phyloP scores from a whole-genome alignment of 192 early-diverging fungal species.

The Entomortierella chlamydospora region DNA sequence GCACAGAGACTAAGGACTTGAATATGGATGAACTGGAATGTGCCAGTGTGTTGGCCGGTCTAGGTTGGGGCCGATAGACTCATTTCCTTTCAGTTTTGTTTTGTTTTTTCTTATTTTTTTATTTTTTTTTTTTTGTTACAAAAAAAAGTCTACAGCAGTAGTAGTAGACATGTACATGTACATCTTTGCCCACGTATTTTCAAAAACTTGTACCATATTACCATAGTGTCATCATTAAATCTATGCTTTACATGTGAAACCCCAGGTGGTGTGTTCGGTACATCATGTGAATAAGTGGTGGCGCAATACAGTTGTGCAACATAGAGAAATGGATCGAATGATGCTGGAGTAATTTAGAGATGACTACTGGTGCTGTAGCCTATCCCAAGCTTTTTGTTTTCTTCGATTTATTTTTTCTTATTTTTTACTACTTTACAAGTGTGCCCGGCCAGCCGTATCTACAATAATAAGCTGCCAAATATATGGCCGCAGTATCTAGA shows the following conservation, averaged over 20 bases:
- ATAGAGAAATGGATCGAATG: too few relatives aligned
- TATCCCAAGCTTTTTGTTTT: too few relatives aligned
- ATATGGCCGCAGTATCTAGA: conserved; percentile 1
- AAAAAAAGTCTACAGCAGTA: too few relatives aligned
- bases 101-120: conserved; percentile 2
- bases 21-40: conserved; percentile 52
- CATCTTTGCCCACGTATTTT: neutral
- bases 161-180: conserved; percentile 16
- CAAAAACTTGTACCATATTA: conserved; percentile 34
- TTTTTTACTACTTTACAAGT: conserved; percentile 25
- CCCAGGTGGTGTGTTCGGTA: too few relatives aligned
- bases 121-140: conserved; percentile 5
- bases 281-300: too few relatives aligned
- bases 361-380: too few relatives aligned
- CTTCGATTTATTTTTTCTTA: conserved; percentile 1
- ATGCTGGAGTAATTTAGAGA: too few relatives aligned
- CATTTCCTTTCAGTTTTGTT: neutral
- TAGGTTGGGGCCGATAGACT: conserved; percentile 37
- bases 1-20: conserved; percentile 8
- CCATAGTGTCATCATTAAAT: conserved; percentile 26
- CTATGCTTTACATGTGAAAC: neutral
- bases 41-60: conserved; percentile 41
- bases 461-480: neutral
- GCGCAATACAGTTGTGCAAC: too few relatives aligned
- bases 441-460: neutral